These are phyloP conservation scores for Vachellia pachyceras DNA, from an alignment of 306 rosid species.

Conservation along the genomic window DNA sequence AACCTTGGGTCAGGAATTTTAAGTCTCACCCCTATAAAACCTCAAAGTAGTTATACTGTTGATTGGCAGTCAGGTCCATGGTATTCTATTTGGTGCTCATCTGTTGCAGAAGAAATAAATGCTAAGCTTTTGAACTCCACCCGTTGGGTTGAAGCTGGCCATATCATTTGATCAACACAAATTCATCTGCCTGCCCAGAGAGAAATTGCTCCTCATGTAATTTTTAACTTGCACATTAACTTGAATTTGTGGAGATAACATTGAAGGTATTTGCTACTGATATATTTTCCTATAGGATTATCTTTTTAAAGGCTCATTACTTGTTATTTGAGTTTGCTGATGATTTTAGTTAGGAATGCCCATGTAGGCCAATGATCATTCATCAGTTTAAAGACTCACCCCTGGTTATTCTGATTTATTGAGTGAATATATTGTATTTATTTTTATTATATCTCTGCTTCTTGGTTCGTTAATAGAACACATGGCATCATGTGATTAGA, in stretches of 20 bases:
- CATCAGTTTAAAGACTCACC: neutral
- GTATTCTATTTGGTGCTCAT: constrained; percentile 68
- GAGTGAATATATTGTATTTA: too few species aligned
- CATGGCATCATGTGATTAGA: neutral
- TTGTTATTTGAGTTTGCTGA: neutral
- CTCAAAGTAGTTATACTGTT: constrained; percentile 60
- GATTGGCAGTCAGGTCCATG: constrained; percentile 81
- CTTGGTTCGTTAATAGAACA: neutral
- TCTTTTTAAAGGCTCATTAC: neutral
- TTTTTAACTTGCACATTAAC: neutral
- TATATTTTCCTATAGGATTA: neutral
- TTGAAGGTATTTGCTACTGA: neutral
- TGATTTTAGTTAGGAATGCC: neutral
- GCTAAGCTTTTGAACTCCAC: constrained; percentile 72
- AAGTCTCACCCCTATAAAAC: constrained; percentile 62
- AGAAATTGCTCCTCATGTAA: constrained; percentile 65
- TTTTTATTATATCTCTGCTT: neutral
- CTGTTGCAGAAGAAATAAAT: constrained; percentile 61
- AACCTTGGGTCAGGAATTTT: constrained; percentile 72
- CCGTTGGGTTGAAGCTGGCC: constrained; percentile 88
- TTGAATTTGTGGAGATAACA: neutral
- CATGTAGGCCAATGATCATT: neutral
- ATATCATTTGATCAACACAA: constrained; percentile 77
- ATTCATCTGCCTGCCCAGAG: constrained; percentile 73
- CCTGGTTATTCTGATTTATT: neutral